phyloP scores from a whole-genome alignment of 345 rosid species.

The Citrus hindsii region DNA sequence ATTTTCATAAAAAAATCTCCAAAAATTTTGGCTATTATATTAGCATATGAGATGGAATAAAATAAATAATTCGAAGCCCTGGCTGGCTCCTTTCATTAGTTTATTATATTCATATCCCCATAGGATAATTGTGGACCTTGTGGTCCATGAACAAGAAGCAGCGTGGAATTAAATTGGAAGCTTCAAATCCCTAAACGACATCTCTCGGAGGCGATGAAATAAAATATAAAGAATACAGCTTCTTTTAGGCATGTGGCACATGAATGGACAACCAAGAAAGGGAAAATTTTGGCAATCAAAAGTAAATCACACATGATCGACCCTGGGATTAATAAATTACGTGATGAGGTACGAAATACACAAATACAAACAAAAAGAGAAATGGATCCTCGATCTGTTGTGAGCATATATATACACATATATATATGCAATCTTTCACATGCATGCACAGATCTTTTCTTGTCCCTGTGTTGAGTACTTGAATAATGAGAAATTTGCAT shows the following conservation, averaged over 20 bases:
- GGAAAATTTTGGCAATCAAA: not conserved
- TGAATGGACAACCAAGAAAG: conserved; percentile 9
- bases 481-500: not conserved
- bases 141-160: not conserved
- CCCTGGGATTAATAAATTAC: not conserved
- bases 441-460: conserved; percentile 6
- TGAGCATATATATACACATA: too few species aligned
- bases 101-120: too few species aligned
- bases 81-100: too few species aligned
- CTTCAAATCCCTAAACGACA: not conserved
- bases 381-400: not conserved
- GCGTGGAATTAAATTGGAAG: not conserved
- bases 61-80: too few species aligned
- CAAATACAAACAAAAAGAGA: conserved; percentile 6
- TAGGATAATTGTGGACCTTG: not conserved
- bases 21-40: too few species aligned
- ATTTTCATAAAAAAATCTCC: too few species aligned
- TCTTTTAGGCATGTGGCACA: not conserved
- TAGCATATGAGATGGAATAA: too few species aligned
- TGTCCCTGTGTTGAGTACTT: not conserved
- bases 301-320: not conserved
- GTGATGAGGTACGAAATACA: not conserved
- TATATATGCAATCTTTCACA: not conserved
- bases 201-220: not conserved
- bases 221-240: not conserved